Evolutionary conservation across 2,329 filamentous ascomycete genomes (phyloP).

Genomic region (Cladosporium oxysporum): DNA sequence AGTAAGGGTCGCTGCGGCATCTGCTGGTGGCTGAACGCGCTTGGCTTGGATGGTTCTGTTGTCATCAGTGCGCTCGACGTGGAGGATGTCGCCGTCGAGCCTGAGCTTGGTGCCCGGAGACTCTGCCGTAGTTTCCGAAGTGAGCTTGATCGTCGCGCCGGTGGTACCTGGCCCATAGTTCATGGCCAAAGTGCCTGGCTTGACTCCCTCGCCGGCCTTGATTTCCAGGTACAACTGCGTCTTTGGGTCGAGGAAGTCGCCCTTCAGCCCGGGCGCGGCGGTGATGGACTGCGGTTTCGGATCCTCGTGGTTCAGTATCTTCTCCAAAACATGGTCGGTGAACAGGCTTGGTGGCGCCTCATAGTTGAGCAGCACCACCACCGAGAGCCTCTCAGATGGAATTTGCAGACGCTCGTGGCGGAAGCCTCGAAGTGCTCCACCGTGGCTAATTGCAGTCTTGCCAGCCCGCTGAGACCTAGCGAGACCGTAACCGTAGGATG

Average conservation of each 20-base stretch:
- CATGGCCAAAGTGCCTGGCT: conserved; percentile 34
- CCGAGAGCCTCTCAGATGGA: conserved; percentile 39
- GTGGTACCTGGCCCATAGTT: conserved; percentile 34
- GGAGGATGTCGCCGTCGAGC: conserved; percentile 35
- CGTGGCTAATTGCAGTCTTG: conserved; percentile 40
- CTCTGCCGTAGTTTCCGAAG: conserved; percentile 26
- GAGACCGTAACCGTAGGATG: conserved; percentile 44
- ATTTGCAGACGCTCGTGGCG: conserved; percentile 41
- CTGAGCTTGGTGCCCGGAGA: conserved; percentile 31
- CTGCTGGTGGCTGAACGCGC: conserved; percentile 5
- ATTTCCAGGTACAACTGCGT: conserved; percentile 39
- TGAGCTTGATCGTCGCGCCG: conserved; percentile 28
- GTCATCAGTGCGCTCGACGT: conserved; percentile 25
- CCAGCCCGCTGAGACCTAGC: conserved; percentile 31
- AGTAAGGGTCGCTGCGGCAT: neutral
- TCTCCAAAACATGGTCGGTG: conserved; percentile 37
- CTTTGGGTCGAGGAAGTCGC: conserved; percentile 43
- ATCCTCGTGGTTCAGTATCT: conserved; percentile 32
- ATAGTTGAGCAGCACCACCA: conserved; percentile 46
- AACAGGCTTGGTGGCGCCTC: conserved; percentile 36
- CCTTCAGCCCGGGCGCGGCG: conserved; percentile 35
- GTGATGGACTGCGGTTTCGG: conserved; percentile 18
- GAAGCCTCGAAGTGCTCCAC: conserved; percentile 47
- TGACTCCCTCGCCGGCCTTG: conserved; percentile 10
- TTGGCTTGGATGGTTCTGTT: conserved; percentile 22